Conservation (phyloP, 495 filamentous ascomycete genomes). For the Lindgomyces ingoldianus region DNA sequence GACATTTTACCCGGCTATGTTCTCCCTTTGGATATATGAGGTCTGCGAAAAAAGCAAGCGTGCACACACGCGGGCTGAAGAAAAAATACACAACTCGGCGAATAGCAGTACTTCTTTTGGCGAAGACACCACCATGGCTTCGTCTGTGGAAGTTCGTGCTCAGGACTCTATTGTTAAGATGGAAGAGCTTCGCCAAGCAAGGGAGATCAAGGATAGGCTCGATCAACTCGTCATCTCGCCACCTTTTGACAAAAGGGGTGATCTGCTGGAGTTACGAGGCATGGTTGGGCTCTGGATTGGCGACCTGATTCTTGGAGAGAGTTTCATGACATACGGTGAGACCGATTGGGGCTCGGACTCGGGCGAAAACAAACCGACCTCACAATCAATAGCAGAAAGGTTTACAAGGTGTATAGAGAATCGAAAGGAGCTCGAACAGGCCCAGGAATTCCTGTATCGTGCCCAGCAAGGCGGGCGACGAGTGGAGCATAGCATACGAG, state of each 20-base stretch:
- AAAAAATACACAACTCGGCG: slow-evolving; percentile 12
- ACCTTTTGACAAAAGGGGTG: slow-evolving; percentile 62
- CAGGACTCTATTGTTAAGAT: slow-evolving; percentile 3
- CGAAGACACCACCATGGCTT: slow-evolving; percentile 9
- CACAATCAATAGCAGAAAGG: background rate
- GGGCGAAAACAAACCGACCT: background rate
- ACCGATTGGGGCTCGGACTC: background rate
- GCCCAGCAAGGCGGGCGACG: slow-evolving; percentile 3
- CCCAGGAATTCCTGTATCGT: slow-evolving; percentile 9
- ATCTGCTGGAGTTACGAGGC: slow-evolving; percentile 62
- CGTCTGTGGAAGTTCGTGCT: slow-evolving; percentile 1
- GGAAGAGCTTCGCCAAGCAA: slow-evolving; percentile 50
- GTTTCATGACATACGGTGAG: background rate
- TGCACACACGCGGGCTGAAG: slow-evolving; percentile 15
- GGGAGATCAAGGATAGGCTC: slow-evolving; percentile 62
- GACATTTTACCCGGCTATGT: slow-evolving; percentile 68
- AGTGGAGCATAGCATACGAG: background rate
- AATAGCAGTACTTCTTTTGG: slow-evolving; percentile 6
- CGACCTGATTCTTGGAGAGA: slow-evolving; percentile 51
- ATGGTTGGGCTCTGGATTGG: slow-evolving; percentile 69
- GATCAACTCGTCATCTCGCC: slow-evolving; percentile 63
- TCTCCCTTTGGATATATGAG: slow-evolving; percentile 65
- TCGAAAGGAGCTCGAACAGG: slow-evolving; percentile 5
- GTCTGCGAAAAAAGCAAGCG: slow-evolving; percentile 53
- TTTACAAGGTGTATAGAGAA: background rate